Percentiles rank a stretch among this genome's conserved stretches.
Conservation (phyloP, 371 early-diverging fungal genomes). For the Mycotypha africana region DNA sequence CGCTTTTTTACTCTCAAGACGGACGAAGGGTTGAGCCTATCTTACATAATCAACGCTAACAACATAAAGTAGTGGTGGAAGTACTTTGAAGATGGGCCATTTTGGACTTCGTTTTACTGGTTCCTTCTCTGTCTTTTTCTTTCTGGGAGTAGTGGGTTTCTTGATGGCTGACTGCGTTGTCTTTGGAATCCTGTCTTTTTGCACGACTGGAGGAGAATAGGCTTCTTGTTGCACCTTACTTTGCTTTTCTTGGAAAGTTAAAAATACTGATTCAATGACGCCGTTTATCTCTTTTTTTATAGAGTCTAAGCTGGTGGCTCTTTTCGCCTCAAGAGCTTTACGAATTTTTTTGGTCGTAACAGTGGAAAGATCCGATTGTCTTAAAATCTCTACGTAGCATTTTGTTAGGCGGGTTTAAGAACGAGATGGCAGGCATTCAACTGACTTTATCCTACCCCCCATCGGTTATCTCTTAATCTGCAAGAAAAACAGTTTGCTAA, state of each 20-base stretch:
- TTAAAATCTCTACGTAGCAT: conserved; percentile 32
- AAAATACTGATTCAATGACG: conserved; percentile 23
- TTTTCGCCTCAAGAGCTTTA: conserved; percentile 29
- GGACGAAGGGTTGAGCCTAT: too few relatives aligned
- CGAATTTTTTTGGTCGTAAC: conserved; percentile 52
- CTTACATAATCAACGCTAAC: conserved; percentile 8
- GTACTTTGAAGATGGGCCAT: conserved; percentile 15
- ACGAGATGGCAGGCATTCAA: too few relatives aligned
- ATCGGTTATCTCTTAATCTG: too few relatives aligned
- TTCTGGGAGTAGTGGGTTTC: neutral
- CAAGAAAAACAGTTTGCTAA: too few relatives aligned
- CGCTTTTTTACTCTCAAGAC: too few relatives aligned
- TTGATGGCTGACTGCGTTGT: neutral
- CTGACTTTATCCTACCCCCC: too few relatives aligned
- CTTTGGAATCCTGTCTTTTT: neutral
- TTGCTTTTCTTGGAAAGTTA: neutral
- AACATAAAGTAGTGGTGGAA: conserved; percentile 24
- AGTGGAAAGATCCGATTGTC: conserved; percentile 37
- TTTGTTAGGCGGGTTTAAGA: too few relatives aligned
- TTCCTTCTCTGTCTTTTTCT: conserved; percentile 3
- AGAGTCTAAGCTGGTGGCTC: conserved; percentile 18
- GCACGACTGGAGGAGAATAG: neutral
- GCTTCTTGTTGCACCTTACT: neutral
- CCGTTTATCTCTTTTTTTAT: conserved; percentile 39
- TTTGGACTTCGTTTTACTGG: conserved; percentile 9